Evolutionary conservation across 805 yeast genomes (phyloP).

Genomic region (Schizosaccharomyces octosporus): DNA sequence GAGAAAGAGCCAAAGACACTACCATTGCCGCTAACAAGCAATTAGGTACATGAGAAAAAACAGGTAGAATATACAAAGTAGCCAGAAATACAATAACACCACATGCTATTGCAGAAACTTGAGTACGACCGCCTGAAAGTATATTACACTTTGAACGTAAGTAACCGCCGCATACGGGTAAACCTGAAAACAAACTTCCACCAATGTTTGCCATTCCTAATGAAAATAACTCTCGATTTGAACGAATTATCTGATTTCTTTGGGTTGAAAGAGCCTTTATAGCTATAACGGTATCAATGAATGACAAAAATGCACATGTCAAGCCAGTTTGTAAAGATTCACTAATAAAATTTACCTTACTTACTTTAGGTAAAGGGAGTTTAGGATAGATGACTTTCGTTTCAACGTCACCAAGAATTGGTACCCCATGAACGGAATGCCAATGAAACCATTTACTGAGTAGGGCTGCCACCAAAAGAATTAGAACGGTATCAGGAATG

Average conservation of each 20-base stretch:
- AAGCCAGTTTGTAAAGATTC: conserved; percentile 43
- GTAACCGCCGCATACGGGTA: conserved; percentile 90
- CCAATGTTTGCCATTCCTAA: conserved; percentile 35
- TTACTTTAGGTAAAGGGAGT: neutral
- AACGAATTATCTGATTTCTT: conserved; percentile 36
- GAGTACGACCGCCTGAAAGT: conserved; percentile 66
- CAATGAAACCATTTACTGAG: conserved; percentile 21
- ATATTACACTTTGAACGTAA: conserved; percentile 81
- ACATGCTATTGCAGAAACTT: conserved; percentile 61
- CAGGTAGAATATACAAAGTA: conserved; percentile 31
- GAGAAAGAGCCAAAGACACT: conserved; percentile 47
- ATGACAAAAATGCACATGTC: conserved; percentile 63
- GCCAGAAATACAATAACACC: conserved; percentile 50
- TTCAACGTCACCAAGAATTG: conserved; percentile 43
- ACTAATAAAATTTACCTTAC: conserved; percentile 7
- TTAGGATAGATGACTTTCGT: conserved; percentile 20
- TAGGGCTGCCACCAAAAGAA: conserved; percentile 37
- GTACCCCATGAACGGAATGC: conserved; percentile 23
- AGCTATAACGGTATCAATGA: conserved; percentile 83
- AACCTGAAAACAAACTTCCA: conserved; percentile 30
- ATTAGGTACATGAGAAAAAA: conserved; percentile 48
- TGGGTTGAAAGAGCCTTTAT: conserved; percentile 60
- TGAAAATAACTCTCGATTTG: conserved; percentile 79
- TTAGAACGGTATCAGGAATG: conserved; percentile 63
- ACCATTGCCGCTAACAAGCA: conserved; percentile 64